These are phyloP conservation scores for Grigorovia jiainica DNA, from an alignment of 805 yeast species.

Conservation along the genomic window DNA sequence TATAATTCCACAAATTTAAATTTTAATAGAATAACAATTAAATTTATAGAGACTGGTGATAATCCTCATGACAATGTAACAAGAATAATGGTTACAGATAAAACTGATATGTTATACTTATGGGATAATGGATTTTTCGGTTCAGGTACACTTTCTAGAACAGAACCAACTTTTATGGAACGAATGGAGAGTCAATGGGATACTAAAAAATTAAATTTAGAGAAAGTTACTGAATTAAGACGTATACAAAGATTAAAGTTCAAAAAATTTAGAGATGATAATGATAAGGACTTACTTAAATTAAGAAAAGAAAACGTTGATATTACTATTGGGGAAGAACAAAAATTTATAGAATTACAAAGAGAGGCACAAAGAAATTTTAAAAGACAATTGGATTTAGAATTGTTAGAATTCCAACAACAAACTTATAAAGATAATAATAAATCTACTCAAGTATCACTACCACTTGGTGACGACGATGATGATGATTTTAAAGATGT, in stretches of 20 bases:
- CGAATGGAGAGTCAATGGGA: constrained; percentile 47
- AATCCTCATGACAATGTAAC: constrained; percentile 28
- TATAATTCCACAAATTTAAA: constrained; percentile 11
- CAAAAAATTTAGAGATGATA: constrained; percentile 55
- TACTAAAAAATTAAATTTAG: constrained; percentile 31
- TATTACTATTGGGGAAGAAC: constrained; percentile 19
- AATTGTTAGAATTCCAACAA: background rate
- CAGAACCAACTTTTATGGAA: constrained; percentile 81
- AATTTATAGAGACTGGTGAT: constrained; percentile 15
- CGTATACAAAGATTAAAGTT: constrained; percentile 63
- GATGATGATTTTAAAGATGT: constrained; percentile 16
- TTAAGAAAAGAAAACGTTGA: constrained; percentile 29
- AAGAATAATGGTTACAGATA: constrained; percentile 30
- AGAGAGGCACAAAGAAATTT: constrained; percentile 24
- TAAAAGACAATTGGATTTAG: constrained; percentile 22
- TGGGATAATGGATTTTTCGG: constrained; percentile 93
- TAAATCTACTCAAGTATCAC: constrained; percentile 5
- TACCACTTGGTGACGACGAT: constrained; percentile 13
- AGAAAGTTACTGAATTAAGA: constrained; percentile 68
- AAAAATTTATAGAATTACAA: constrained; percentile 23
- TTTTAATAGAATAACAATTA: background rate
- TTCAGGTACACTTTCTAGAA: constrained; percentile 78
- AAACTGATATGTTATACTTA: constrained; percentile 41
- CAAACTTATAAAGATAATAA: background rate
- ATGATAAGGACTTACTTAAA: constrained; percentile 43